phyloP scores from a whole-genome alignment of 2,329 filamentous ascomycete species.

The Aspergillus sp. region DNA sequence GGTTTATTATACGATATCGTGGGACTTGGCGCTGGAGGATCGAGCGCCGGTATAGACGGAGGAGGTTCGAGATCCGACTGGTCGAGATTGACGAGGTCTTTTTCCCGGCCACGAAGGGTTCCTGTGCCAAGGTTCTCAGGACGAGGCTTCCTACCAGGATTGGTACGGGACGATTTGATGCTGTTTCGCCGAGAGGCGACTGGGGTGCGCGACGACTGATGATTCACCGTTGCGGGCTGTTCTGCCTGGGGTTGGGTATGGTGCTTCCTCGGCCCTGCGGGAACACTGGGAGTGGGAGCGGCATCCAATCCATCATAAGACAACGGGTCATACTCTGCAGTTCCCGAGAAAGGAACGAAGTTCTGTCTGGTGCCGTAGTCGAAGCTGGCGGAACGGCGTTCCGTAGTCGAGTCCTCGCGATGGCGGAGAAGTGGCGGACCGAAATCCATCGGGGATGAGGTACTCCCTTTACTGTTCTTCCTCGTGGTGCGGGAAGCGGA shows the following conservation, averaged over 20 bases:
- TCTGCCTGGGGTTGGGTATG: slow-evolving; percentile 42
- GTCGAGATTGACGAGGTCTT: slow-evolving; percentile 25
- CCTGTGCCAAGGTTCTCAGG: slow-evolving; percentile 39
- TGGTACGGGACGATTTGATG: slow-evolving; percentile 41
- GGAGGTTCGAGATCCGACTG: slow-evolving; percentile 34
- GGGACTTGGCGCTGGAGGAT: slow-evolving; percentile 53
- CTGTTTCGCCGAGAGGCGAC: slow-evolving; percentile 41
- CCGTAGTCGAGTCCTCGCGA: slow-evolving; percentile 28
- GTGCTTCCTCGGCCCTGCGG: slow-evolving; percentile 68
- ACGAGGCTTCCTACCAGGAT: slow-evolving; percentile 34
- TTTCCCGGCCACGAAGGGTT: slow-evolving; percentile 29
- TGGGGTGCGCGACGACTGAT: slow-evolving; percentile 28
- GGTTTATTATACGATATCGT: slow-evolving; percentile 52
- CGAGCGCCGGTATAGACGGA: slow-evolving; percentile 42
- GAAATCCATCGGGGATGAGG: slow-evolving; percentile 75
- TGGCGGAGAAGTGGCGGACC: slow-evolving; percentile 46
- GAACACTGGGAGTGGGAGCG: slow-evolving; percentile 81
- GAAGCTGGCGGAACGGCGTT: slow-evolving; percentile 45
- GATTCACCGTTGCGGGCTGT: slow-evolving; percentile 20
- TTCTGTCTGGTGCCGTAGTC: slow-evolving; percentile 40
- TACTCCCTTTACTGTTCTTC: slow-evolving; percentile 70
- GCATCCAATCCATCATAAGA: slow-evolving; percentile 64
- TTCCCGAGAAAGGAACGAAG: slow-evolving; percentile 21
- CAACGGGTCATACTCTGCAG: slow-evolving; percentile 21
- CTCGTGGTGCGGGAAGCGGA: slow-evolving; percentile 37